These are phyloP conservation scores for Takashimella tepidaria DNA, from an alignment of 1,284 basidiomycete genomes.

Conservation along the genomic window DNA sequence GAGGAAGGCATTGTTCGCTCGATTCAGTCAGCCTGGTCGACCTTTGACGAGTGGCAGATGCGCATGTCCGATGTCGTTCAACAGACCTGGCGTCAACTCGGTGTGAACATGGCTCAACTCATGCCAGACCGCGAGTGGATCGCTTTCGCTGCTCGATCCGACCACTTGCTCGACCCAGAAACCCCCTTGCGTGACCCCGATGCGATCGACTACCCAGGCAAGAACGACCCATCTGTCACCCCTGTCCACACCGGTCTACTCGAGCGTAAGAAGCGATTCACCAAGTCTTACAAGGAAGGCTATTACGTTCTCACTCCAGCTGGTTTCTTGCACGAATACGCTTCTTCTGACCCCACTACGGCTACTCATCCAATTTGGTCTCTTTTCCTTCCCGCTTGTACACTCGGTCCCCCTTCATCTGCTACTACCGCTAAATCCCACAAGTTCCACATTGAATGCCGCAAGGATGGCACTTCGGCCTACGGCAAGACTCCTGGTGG, in stretches of 20 bases:
- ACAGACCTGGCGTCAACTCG: slow-evolving; percentile 72
- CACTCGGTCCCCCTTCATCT: slow-evolving; percentile 85
- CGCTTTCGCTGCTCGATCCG: slow-evolving; percentile 85
- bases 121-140: slow-evolving; percentile 96
- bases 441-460: slow-evolving; percentile 97
- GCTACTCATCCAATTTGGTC: slow-evolving; percentile 71
- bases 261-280: slow-evolving; percentile 97
- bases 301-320: slow-evolving; percentile 94
- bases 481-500: slow-evolving; percentile 58
- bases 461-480: slow-evolving; percentile 60
- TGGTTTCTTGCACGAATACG: slow-evolving; percentile 91
- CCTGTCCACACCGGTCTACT: slow-evolving; percentile 86
- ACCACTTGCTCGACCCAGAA: slow-evolving; percentile 95
- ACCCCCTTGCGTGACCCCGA: slow-evolving; percentile 81
- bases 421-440: slow-evolving; percentile 65
- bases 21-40: slow-evolving; percentile 94
- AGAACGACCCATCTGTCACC: slow-evolving; percentile 83
- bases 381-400: slow-evolving; percentile 91
- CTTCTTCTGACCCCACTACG: slow-evolving; percentile 68
- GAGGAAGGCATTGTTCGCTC: slow-evolving; percentile 94
- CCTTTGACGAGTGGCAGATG: slow-evolving; percentile 94
- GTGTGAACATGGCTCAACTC: slow-evolving; percentile 73
- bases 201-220: slow-evolving; percentile 81
- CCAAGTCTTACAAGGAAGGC: slow-evolving; percentile 77
- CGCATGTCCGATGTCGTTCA: slow-evolving; percentile 76